phyloP scores from a whole-genome alignment of 176 grass and related monocot genomes.

The Elaeis guineensis region DNA sequence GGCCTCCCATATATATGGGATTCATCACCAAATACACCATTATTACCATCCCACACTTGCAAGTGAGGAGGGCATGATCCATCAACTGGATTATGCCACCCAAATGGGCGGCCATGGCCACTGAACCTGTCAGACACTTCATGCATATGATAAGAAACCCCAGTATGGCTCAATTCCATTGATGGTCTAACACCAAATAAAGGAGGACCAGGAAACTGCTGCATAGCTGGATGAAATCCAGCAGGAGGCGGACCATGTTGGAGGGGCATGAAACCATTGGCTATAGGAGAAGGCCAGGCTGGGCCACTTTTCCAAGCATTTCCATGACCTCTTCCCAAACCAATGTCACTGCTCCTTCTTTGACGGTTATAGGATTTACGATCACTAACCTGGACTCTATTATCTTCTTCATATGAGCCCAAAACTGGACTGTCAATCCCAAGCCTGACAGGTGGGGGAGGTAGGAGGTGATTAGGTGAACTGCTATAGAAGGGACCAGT shows the following conservation, averaged over 20 bases:
- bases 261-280: constrained; percentile 36
- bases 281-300: constrained; percentile 21
- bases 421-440: constrained; percentile 17
- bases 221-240: constrained; percentile 35
- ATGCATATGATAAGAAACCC: constrained; percentile 27
- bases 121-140: constrained; percentile 1
- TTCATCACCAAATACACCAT: constrained; percentile 12
- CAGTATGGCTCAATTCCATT: constrained; percentile 22
- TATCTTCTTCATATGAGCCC: constrained; percentile 38
- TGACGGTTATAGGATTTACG: constrained; percentile 22
- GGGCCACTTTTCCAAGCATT: constrained; percentile 26
- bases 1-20: constrained; percentile 17
- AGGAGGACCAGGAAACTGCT: constrained; percentile 22
- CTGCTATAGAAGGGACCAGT: not conserved
- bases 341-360: constrained; percentile 20
- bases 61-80: constrained; percentile 16
- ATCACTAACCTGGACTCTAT: constrained; percentile 22
- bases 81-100: constrained; percentile 21
- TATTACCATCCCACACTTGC: constrained; percentile 24
- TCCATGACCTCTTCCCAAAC: constrained; percentile 28
- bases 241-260: constrained; percentile 26
- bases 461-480: constrained; percentile 15
- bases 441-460: constrained; percentile 16
- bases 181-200: constrained; percentile 25
- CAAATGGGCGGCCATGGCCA: constrained; percentile 19